Conservation (phyloP, 345 rosid genomes). For the Orychophragmus violaceus region DNA sequence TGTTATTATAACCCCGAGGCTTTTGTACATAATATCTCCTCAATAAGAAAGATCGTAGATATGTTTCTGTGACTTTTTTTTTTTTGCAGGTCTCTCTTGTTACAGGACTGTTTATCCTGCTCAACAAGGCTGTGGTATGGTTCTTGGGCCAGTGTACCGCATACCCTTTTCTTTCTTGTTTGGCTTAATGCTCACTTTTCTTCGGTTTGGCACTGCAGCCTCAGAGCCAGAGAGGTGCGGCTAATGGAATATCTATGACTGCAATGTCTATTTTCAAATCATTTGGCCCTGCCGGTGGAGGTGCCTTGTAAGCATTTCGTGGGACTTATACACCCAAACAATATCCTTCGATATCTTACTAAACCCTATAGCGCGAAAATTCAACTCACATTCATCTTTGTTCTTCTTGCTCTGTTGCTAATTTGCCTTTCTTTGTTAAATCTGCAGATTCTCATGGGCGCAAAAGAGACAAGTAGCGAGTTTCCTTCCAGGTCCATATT, state of each 20-base stretch:
- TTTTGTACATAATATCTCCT: not conserved
- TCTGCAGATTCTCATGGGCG: constrained; percentile 19
- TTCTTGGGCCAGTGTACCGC: not conserved
- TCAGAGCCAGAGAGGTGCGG: constrained; percentile 20
- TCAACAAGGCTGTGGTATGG: constrained; percentile 23
- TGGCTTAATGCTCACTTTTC: not conserved
- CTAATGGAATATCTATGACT: constrained; percentile 26
- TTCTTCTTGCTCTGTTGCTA: not conserved
- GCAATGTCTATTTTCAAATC: constrained; percentile 27
- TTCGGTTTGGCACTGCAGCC: not conserved
- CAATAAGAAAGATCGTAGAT: not conserved
- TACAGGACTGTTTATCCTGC: constrained; percentile 17
- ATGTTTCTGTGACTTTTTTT: not conserved
- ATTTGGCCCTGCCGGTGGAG: constrained; percentile 27
- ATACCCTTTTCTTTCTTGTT: not conserved
- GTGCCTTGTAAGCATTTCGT: constrained; percentile 17
- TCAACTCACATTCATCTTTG: not conserved
- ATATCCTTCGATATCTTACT: not conserved
- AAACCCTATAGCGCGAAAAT: not conserved
- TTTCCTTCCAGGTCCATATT: constrained; percentile 16
- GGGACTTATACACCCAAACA: not conserved
- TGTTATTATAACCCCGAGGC: not conserved
- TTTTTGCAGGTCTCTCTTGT: constrained; percentile 4
- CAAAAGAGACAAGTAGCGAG: constrained; percentile 12
- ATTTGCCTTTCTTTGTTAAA: not conserved